phyloP scores from a whole-genome alignment of 2,329 filamentous ascomycete species.

The Hysterium pulicare region DNA sequence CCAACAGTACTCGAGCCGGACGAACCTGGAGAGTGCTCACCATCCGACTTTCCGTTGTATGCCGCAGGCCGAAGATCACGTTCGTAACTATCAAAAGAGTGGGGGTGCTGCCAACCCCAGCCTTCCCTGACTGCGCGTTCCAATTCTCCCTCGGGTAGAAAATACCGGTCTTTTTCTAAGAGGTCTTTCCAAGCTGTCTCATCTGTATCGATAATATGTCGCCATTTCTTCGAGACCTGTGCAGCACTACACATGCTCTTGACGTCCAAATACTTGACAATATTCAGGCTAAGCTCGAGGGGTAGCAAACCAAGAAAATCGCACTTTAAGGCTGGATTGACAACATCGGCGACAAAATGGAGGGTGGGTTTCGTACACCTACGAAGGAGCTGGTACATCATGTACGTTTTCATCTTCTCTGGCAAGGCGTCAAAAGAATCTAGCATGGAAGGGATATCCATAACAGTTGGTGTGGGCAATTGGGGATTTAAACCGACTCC shows the following conservation, averaged over 20 bases:
- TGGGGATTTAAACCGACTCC: constrained; percentile 28
- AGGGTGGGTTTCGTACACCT: constrained; percentile 84
- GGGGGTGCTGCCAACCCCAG: constrained; percentile 95
- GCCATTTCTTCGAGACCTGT: constrained; percentile 92
- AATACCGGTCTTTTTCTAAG: constrained; percentile 79
- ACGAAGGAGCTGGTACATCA: constrained; percentile 93
- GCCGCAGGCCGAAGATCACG: constrained; percentile 67
- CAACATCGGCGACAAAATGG: constrained; percentile 82
- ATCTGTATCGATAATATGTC: constrained; percentile 83
- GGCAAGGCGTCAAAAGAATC: constrained; percentile 90
- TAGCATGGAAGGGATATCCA: constrained; percentile 82
- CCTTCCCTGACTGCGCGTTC: constrained; percentile 83
- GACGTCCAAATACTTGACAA: constrained; percentile 81
- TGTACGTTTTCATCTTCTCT: constrained; percentile 85
- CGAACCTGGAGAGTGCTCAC: constrained; percentile 27
- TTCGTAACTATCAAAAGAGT: constrained; percentile 71
- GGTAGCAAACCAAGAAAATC: constrained; percentile 86
- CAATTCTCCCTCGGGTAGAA: constrained; percentile 75
- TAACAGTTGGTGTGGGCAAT: constrained; percentile 45
- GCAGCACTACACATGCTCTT: constrained; percentile 85
- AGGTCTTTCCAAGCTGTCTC: constrained; percentile 95
- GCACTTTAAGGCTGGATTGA: constrained; percentile 91
- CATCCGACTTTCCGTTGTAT: constrained; percentile 36
- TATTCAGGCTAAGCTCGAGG: constrained; percentile 79
- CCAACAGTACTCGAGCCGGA: constrained; percentile 18